These are phyloP conservation scores for Cucumis sativus DNA, from an alignment of 306 rosid species.

Conservation along the genomic window DNA sequence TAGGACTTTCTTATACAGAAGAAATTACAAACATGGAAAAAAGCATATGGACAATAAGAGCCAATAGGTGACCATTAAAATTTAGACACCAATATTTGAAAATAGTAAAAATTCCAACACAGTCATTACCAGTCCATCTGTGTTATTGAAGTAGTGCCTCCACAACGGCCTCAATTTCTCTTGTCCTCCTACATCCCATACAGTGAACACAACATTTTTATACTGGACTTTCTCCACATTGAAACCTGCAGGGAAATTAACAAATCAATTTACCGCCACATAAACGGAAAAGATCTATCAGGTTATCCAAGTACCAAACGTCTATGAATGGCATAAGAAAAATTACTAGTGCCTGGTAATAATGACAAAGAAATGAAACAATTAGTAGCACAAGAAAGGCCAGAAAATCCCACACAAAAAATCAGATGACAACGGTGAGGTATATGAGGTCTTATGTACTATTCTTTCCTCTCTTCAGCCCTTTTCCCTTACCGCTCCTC, in stretches of 20 bases:
- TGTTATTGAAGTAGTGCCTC: slow-evolving; percentile 93
- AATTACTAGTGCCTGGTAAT: neutral
- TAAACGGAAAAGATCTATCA: neutral
- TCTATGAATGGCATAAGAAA: neutral
- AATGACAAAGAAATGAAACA: neutral
- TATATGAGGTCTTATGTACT: neutral
- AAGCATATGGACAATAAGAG: neutral
- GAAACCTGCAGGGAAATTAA: slow-evolving; percentile 41
- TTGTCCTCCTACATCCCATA: slow-evolving; percentile 98
- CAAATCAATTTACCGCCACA: neutral
- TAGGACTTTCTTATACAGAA: neutral
- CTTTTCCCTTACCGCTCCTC: neutral
- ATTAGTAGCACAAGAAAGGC: neutral
- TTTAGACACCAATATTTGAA: neutral
- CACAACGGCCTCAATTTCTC: slow-evolving; percentile 93
- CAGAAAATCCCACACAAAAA: neutral
- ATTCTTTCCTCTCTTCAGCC: neutral
- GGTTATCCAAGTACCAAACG: neutral
- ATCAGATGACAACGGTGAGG: neutral
- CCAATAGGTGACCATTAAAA: neutral
- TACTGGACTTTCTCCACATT: slow-evolving; percentile 97
- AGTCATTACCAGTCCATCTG: slow-evolving; percentile 70
- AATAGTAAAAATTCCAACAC: neutral
- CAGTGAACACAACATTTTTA: slow-evolving; percentile 92
- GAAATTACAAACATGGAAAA: neutral